Evolutionary conservation across 176 grass and related monocot genomes (phyloP), one percentile per base, ranked within the genome.

Genomic region (Melocanna baccifera): DNA sequence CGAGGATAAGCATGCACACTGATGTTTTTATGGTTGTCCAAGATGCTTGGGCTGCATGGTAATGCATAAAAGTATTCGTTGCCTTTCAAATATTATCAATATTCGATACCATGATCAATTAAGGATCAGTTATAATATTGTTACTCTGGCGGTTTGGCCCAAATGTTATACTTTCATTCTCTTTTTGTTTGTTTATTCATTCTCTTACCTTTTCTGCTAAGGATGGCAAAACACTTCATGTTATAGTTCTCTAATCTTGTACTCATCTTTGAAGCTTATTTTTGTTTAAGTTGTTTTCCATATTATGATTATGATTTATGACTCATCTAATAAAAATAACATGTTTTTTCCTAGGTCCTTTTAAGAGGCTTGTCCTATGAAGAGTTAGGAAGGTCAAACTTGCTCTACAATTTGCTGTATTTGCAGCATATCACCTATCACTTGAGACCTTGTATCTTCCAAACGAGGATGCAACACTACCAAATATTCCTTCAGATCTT

Each of bases 11-110:
- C n/a, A n/a, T n/a, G n/a, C n/a, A 99, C 93, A 84, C 87, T 99
- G 81, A 99, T 99, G 96, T 99, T 96, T 76, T 94, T 99, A 99
- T 83, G 96, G 96, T 59, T 99, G 96, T 86, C 96, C 96, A 77
- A 95, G 88, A 61, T 91, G 93, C 26, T 85, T 99, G 80, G 96
- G 96, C 69, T 99, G 96, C 91, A 96, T 93, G 93, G 96, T 99
- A 95, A 94, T 77, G 26, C 56, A 84, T 70, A 45, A 77, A 83
- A 84, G 37, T 82, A 30, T 86, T 30, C 0, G 19, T 51, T 71
- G 57, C 15, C 34, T 30, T 66, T 71, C 7, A 57, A 57, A 71
- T 25, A 72, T 77, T 22, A 68, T 82, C 45, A 82, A 22, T 77
- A 61, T 61, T 76, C 4, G 1, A 57, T 75, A 45, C 13, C 14